Percentiles rank a stretch among this genome's conserved stretches.
These are phyloP conservation scores for Trichosporon ovoides DNA, from an alignment of 1,284 basidiomycete genomes.

Conservation along the genomic window DNA sequence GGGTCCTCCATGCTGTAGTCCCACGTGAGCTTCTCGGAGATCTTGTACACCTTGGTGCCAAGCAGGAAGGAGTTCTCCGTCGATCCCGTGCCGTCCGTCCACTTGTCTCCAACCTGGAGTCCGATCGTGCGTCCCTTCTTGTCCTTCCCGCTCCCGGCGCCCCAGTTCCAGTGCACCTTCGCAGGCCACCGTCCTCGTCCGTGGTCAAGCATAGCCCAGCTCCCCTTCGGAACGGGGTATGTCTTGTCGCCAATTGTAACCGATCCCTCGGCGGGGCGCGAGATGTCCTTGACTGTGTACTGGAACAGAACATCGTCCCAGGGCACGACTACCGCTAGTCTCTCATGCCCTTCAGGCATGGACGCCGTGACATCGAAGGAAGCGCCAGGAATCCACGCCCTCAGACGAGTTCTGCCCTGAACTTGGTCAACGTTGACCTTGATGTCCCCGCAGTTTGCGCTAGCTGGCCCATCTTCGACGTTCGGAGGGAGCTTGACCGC, in stretches of 20 bases:
- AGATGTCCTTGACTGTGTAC: slow-evolving; percentile 20
- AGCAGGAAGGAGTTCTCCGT: slow-evolving; percentile 17
- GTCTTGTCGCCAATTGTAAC: slow-evolving; percentile 2
- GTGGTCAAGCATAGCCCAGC: slow-evolving; percentile 20
- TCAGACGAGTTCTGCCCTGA: slow-evolving; percentile 10
- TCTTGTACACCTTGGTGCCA: slow-evolving; percentile 11
- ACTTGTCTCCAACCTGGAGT: slow-evolving; percentile 16
- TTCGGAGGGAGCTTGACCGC: neutral
- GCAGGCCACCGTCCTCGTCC: slow-evolving; percentile 16
- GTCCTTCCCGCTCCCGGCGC: slow-evolving; percentile 6
- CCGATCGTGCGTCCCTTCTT: slow-evolving; percentile 11
- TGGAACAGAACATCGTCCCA: slow-evolving; percentile 17
- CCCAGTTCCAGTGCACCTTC: slow-evolving; percentile 18
- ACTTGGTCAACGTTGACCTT: slow-evolving; percentile 12
- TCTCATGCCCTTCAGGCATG: slow-evolving; percentile 14
- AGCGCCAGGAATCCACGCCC: slow-evolving; percentile 6
- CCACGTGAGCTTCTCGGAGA: slow-evolving; percentile 12
- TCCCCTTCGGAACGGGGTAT: neutral
- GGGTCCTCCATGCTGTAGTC: slow-evolving; percentile 11
- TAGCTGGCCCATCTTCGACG: slow-evolving; percentile 10
- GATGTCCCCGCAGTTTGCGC: neutral
- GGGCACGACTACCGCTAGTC: slow-evolving; percentile 18
- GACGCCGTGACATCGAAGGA: slow-evolving; percentile 12
- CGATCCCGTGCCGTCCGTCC: slow-evolving; percentile 18
- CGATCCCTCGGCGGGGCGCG: slow-evolving; percentile 10